Evolutionary conservation across 257 asterid genomes (phyloP).

Genomic region (Solanum ahanhuiri): DNA sequence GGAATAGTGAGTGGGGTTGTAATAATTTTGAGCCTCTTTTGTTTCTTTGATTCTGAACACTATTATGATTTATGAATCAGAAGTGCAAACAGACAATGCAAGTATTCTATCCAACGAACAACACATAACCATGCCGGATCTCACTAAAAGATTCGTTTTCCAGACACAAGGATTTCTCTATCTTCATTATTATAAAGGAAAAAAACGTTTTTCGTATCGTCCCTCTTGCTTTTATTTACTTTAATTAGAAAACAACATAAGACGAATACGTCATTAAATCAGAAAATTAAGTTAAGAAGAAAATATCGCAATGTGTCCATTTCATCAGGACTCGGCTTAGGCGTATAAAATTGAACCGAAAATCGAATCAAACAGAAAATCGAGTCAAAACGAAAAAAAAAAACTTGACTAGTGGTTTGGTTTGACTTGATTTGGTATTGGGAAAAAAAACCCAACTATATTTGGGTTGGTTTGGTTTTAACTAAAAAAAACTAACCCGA

Average conservation of each 20-base stretch:
- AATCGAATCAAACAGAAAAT: too few relatives aligned
- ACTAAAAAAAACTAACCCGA: too few relatives aligned
- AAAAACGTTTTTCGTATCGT: neutral
- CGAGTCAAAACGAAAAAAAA: too few relatives aligned
- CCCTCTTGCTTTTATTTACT: neutral
- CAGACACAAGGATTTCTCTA: neutral
- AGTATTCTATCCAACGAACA: neutral
- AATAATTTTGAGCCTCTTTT: neutral
- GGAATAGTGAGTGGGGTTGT: neutral
- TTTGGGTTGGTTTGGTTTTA: too few relatives aligned
- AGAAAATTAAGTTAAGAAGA: neutral
- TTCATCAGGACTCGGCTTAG: neutral
- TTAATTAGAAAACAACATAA: neutral
- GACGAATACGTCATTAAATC: neutral
- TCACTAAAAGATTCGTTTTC: neutral
- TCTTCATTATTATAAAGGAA: neutral
- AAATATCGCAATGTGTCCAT: neutral
- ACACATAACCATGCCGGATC: neutral
- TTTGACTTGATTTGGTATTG: too few relatives aligned
- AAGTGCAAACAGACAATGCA: neutral
- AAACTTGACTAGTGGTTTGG: too few relatives aligned
- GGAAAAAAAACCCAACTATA: accelerated
- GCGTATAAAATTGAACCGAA: too few relatives aligned
- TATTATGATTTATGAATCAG: neutral
- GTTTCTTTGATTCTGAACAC: neutral